Percentiles rank a stretch among this genome's conserved stretches.
phyloP scores from a whole-genome alignment of 2,329 filamentous ascomycete genomes.

The Raffaelea deltoideospora region DNA sequence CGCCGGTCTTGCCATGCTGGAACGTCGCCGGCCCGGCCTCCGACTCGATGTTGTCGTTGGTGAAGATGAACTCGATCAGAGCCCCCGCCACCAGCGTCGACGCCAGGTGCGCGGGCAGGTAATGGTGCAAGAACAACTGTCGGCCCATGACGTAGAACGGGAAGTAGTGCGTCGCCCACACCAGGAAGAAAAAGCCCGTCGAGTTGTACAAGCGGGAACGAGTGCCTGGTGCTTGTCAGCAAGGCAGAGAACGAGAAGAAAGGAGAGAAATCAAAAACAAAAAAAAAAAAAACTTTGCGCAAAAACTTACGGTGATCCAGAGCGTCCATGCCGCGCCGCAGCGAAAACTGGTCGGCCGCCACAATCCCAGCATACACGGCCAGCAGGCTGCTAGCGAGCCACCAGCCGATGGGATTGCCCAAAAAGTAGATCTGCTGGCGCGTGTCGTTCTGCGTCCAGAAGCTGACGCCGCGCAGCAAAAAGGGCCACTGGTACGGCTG shows the following conservation, averaged over 20 bases:
- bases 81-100: slow-evolving; percentile 82
- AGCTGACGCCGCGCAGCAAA: slow-evolving; percentile 89
- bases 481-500: slow-evolving; percentile 97
- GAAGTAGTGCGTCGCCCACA: slow-evolving; percentile 94
- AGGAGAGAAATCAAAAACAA: not conserved
- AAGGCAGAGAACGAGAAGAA: not conserved
- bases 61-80: slow-evolving; percentile 91
- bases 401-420: slow-evolving; percentile 94
- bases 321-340: slow-evolving; percentile 84
- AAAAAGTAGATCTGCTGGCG: slow-evolving; percentile 97
- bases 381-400: slow-evolving; percentile 81
- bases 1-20: slow-evolving; percentile 23
- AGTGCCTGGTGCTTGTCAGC: slow-evolving; percentile 40
- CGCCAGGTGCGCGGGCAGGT: slow-evolving; percentile 85
- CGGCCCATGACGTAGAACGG: slow-evolving; percentile 98
- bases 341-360: slow-evolving; percentile 81
- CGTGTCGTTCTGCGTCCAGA: slow-evolving; percentile 96
- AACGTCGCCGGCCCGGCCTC: slow-evolving; percentile 37
- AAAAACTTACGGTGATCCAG: slow-evolving; percentile 71
- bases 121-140: slow-evolving; percentile 95
- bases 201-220: slow-evolving; percentile 95
- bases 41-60: slow-evolving; percentile 54
- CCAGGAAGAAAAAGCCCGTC: slow-evolving; percentile 96
- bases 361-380: slow-evolving; percentile 90
- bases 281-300: not conserved